phyloP scores from a whole-genome alignment of 1,139 yeast genomes.

The Pneumocystis sp. region DNA sequence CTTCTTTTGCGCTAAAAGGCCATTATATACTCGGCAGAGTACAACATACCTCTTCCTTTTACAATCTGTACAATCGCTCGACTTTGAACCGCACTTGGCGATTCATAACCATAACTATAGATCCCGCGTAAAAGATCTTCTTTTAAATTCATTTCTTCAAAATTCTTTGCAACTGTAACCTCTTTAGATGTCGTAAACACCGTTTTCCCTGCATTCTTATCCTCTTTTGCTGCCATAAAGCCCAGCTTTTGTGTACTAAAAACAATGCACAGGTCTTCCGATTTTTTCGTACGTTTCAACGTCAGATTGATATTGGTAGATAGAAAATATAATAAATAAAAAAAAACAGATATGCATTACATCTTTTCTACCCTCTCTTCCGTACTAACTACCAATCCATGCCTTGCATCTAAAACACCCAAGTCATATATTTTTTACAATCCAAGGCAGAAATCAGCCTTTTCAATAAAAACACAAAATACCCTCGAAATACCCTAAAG shows the following conservation, averaged over 20 bases:
- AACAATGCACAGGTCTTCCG: neutral
- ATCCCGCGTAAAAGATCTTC: conserved; percentile 41
- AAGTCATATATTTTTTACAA: too few relatives aligned
- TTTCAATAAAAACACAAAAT: neutral
- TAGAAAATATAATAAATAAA: neutral
- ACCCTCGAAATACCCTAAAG: neutral
- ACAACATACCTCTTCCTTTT: conserved; percentile 45
- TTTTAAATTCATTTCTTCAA: conserved; percentile 14
- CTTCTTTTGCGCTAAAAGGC: too few relatives aligned
- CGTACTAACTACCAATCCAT: too few relatives aligned
- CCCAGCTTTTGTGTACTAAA: neutral
- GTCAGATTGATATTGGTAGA: neutral
- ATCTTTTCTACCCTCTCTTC: neutral
- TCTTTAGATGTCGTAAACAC: conserved; percentile 62
- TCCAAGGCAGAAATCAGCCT: neutral
- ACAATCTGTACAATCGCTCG: conserved; percentile 95
- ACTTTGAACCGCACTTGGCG: conserved; percentile 95
- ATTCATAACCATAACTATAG: conserved; percentile 95
- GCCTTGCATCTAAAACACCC: neutral
- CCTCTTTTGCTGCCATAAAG: conserved; percentile 21
- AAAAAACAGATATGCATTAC: neutral
- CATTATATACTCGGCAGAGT: neutral
- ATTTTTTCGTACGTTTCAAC: neutral
- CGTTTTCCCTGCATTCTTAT: conserved; percentile 73
- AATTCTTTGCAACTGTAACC: conserved; percentile 27